A percentile compares a stretch with the other conserved stretches of the same genome.
Evolutionary conservation across 768 basidiomycete genomes (phyloP).

Genomic region (Tulasnella sp.): DNA sequence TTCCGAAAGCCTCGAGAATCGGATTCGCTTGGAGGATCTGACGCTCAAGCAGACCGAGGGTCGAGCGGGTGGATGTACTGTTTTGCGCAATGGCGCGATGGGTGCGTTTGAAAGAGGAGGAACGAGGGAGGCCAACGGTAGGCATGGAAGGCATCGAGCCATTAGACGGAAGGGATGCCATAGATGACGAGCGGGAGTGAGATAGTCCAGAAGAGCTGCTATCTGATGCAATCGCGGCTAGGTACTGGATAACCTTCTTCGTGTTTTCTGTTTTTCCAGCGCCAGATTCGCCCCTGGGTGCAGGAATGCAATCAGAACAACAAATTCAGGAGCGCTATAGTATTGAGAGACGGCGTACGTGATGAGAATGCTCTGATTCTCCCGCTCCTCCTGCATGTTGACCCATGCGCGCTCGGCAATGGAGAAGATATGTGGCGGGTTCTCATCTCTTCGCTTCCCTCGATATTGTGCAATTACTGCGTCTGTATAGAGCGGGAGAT

Average conservation of each 20-base stretch:
- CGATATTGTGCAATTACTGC: conserved; percentile 85
- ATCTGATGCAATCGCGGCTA: conserved; percentile 91
- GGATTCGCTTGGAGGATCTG: conserved; percentile 98
- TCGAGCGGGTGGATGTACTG: conserved; percentile 35
- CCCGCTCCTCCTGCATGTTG: conserved; percentile 94
- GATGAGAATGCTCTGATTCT: conserved; percentile 96
- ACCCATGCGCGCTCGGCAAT: conserved; percentile 97
- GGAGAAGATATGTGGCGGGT: conserved; percentile 92
- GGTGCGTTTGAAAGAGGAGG: conserved; percentile 43
- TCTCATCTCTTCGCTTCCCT: conserved; percentile 73
- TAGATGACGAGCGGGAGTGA: conserved; percentile 57
- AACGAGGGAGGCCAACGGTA: conserved; percentile 58
- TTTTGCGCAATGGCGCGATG: conserved; percentile 31
- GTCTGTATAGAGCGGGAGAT: conserved; percentile 83
- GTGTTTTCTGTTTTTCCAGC: conserved; percentile 98
- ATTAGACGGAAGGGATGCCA: conserved; percentile 38
- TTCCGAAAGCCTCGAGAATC: conserved; percentile 94
- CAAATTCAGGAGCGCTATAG: not conserved
- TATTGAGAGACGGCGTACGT: conserved; percentile 49
- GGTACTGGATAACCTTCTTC: conserved; percentile 98
- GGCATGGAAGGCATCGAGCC: conserved; percentile 44
- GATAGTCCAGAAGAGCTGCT: conserved; percentile 39
- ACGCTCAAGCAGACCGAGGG: conserved; percentile 74
- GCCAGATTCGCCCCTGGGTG: conserved; percentile 83
- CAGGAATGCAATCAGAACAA: not conserved